Evolutionary conservation across 129 eudicot genomes (phyloP).

Genomic region (Scalesia atractyloides): DNA sequence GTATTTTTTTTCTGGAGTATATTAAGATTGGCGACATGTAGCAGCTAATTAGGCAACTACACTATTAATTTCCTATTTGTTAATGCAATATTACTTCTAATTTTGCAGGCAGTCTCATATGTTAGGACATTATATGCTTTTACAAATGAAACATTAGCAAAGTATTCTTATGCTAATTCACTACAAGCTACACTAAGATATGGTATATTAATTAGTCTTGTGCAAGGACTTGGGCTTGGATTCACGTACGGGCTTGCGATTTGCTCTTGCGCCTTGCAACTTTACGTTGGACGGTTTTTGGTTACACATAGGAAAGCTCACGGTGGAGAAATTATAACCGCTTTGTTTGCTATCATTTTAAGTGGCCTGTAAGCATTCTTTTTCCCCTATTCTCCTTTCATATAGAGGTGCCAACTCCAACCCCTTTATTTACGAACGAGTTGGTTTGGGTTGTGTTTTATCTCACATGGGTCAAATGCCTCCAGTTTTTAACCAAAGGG

Average conservation of each 20-base stretch:
- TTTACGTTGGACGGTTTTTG: slow-evolving; percentile 92
- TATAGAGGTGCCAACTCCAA: not conserved
- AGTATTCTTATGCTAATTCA: slow-evolving; percentile 90
- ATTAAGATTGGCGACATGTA: not conserved
- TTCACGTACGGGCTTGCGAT: slow-evolving; percentile 98
- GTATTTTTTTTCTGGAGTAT: not conserved
- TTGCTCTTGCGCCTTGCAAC: slow-evolving; percentile 97
- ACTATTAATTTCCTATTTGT: not conserved
- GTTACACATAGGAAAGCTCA: slow-evolving; percentile 78
- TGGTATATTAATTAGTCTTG: slow-evolving; percentile 94
- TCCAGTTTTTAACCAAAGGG: not conserved
- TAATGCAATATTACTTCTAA: slow-evolving; percentile 1
- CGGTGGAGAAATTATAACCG: slow-evolving; percentile 91
- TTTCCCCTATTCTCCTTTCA: not conserved
- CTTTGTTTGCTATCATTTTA: slow-evolving; percentile 81
- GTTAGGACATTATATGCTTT: slow-evolving; percentile 86
- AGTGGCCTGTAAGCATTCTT: slow-evolving; percentile 89
- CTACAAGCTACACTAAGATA: slow-evolving; percentile 95
- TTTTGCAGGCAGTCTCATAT: slow-evolving; percentile 82
- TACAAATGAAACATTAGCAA: slow-evolving; percentile 93
- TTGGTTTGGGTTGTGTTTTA: not conserved
- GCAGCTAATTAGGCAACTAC: not conserved
- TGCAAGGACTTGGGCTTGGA: slow-evolving; percentile 98
- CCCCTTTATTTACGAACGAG: not conserved
- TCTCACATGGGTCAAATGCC: not conserved